Base-by-base conservation (phyloP, 2,329 filamentous ascomycete species). In the Fusarium lyarnte region DNA sequence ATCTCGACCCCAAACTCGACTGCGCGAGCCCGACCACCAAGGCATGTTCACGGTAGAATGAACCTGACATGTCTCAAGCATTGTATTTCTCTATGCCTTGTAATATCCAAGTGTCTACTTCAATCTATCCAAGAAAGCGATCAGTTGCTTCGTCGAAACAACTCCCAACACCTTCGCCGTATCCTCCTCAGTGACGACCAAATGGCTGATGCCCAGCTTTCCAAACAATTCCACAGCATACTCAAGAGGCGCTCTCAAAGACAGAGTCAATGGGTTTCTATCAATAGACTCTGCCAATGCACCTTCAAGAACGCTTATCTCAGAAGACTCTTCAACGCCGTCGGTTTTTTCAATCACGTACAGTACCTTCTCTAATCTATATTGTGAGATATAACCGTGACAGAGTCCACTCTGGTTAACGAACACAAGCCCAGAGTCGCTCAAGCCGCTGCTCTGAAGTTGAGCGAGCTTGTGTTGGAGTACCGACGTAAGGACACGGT, bases 141-240 rank as follows among this genome's bases (percentile, higher is more conserved):
- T 13, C 7, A 74, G 6, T 10, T 69, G 29, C 42, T 65, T 70
- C 2, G 19, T 66, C 1, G 47, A 49, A 1, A 70, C 21, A 1
- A 68, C 51, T 5, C 71, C 66, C 4, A 58, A 33, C 3, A 65
- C 63, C 19, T 29, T 68, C 3, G 58, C 69, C 16, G 63, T 73
- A 11, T 58, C 53, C 12, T 61, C 57, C 25, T 68, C 52, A 7
- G 46, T 51, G 11, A 73, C 36, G 1, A 69, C 41, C 3, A 74
- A 21, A 8, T 61, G 57, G 3, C 49, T 55, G 0, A 62, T 42
- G 1, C 63, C 70, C 3, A 74, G 4, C 14, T 70, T 70, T 0
- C 63, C 45, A 42, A 73, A 69, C 0, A 73, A 19, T 6, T 70
- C 60, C 5, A 70, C 63, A 6, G 66, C 70, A 52, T 68, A 58